Percentiles rank a stretch among this genome's conserved stretches.
phyloP scores from a whole-genome alignment of 345 rosid species.

The Eucalyptus regnans region DNA sequence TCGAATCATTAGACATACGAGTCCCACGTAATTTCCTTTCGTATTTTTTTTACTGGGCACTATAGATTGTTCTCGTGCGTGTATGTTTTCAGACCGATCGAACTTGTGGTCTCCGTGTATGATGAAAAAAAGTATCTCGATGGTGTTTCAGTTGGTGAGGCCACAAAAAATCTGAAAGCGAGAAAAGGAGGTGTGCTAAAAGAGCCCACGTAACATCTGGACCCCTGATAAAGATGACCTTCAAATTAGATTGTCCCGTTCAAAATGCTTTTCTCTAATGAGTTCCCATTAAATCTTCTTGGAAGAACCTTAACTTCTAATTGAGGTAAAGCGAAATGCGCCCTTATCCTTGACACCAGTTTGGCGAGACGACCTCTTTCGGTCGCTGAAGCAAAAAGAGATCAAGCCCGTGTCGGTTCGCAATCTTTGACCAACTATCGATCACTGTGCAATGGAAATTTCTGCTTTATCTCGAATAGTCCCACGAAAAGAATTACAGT shows the following conservation, averaged over 20 bases:
- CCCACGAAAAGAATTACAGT: not conserved
- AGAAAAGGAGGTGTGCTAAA: not conserved
- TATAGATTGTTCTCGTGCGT: not conserved
- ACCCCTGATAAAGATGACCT: not conserved
- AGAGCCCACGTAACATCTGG: not conserved
- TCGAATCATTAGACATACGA: not conserved
- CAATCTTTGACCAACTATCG: not conserved
- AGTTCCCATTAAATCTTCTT: not conserved
- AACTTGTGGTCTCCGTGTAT: not conserved
- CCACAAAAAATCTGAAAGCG: not conserved
- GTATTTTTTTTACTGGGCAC: not conserved
- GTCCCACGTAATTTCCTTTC: accelerated
- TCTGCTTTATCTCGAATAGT: not conserved
- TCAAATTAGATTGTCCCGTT: not conserved
- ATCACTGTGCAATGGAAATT: not conserved
- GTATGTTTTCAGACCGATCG: not conserved
- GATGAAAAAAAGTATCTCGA: not conserved
- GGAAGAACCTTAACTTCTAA: not conserved
- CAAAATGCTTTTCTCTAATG: not conserved
- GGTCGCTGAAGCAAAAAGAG: not conserved
- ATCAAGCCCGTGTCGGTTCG: not conserved
- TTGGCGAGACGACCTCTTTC: not conserved
- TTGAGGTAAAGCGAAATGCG: not conserved
- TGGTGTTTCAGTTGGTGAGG: not conserved
- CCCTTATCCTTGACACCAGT: not conserved